Evolutionary conservation across 495 filamentous ascomycete species (phyloP), one percentile per base, ranked within the genome.

Genomic region (Hyphodiscus hymeniophilus): DNA sequence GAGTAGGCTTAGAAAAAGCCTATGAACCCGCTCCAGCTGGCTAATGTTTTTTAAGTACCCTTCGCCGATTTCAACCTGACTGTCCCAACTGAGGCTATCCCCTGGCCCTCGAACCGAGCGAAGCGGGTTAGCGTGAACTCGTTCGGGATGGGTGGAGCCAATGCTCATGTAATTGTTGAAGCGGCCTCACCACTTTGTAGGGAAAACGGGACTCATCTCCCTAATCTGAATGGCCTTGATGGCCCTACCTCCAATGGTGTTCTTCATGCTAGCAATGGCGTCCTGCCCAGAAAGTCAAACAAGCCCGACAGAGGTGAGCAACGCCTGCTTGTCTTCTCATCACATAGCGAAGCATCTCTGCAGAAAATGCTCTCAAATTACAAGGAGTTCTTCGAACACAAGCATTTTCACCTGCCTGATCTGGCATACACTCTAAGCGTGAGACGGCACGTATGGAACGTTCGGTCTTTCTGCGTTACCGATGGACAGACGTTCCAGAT

Each of bases 71-170:
- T 68, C 0, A 73, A 74, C 12, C 77, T 84, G 30, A 79, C 72
- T 2, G 66, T 78, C 59, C 80, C 81, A 30, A 65, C 64, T 1
- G 61, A 66, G 1, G 74, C 78, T 2, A 30, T 23, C 12, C 35
- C 50, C 2, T 52, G 50, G 50, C 50, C 50, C 2, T 1, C 2
- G 3, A 21, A 23, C 2, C 15, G 2, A 2, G 6, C 35, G 7
- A 5, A 28, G 20, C 16, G 50, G 15, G 38, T 48, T 15, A 32
- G 34, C 13, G 24, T 52, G 17, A 54, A 54, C 18, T 48, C 47
- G 70, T 80, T 76, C 41, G 78, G 79, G 0, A 76, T 70, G 51
- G 79, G 78, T 6, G 78, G 79, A 5, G 59, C 72, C 15, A 82
- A 82, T 51, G 66, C 67, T 0, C 77, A 83, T 50, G 65, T 63